Percentiles rank a stretch among this genome's conserved stretches.
Evolutionary conservation across 176 grass and related monocot genomes (phyloP).

Genomic region (Oryza longistaminata): DNA sequence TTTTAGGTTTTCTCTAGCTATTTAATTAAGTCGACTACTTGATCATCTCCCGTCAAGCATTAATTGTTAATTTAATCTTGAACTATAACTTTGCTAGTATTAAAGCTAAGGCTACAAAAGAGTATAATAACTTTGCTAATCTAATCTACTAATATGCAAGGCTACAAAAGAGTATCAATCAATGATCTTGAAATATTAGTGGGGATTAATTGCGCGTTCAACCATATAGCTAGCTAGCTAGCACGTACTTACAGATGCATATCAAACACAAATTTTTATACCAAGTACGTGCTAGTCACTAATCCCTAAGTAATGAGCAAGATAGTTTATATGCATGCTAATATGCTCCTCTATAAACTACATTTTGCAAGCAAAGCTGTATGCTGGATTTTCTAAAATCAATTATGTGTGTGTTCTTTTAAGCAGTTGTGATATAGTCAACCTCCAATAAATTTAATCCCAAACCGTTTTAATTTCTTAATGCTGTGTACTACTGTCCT

Average conservation of each 20-base stretch:
- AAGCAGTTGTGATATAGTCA: neutral
- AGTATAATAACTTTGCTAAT: neutral
- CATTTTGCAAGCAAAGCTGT: conserved; percentile 15
- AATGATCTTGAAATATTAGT: conserved; percentile 24
- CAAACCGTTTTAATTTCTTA: neutral
- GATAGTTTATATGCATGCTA: neutral
- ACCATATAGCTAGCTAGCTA: conserved; percentile 5
- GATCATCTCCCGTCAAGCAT: neutral
- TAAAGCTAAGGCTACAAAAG: neutral
- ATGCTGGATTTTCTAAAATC: conserved; percentile 6
- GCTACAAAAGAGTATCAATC: neutral
- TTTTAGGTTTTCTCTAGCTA: neutral
- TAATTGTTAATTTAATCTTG: neutral
- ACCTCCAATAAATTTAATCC: neutral
- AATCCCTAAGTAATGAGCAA: neutral
- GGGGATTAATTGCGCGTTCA: neutral
- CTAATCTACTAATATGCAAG: neutral
- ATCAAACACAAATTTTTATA: neutral
- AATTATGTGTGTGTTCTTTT: neutral
- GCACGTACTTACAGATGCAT: neutral
- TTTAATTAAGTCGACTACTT: neutral
- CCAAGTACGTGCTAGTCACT: conserved; percentile 42
- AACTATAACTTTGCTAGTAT: neutral
- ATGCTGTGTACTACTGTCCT: neutral
- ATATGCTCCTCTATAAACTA: conserved; percentile 7